Evolutionary conservation across 441 rosid genomes (phyloP).

Genomic region (California macrophylla): DNA sequence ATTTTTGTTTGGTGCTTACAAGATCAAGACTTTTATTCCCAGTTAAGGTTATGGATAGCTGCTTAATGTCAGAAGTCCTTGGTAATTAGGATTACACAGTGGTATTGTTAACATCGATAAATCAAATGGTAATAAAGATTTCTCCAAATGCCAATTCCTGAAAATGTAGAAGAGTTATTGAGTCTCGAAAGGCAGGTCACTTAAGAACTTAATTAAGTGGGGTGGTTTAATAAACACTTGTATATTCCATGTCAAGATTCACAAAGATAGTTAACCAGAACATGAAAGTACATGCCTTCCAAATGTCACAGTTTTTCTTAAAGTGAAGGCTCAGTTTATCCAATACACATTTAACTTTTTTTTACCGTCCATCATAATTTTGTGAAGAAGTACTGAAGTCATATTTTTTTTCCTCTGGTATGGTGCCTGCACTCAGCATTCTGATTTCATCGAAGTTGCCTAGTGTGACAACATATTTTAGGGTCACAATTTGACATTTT

Average conservation of each 20-base stretch:
- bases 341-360: neutral
- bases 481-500: neutral
- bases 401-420: neutral
- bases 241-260: too few species aligned
- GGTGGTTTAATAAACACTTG: too few species aligned
- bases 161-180: neutral
- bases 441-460: neutral
- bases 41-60: too few species aligned
- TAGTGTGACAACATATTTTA: neutral
- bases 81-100: too few species aligned
- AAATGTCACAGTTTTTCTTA: neutral
- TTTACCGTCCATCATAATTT: neutral
- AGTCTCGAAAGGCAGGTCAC: neutral
- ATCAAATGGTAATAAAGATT: neutral
- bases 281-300: neutral
- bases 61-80: too few species aligned
- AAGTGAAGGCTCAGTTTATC: neutral
- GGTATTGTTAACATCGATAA: neutral
- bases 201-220: neutral
- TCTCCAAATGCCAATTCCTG: neutral
- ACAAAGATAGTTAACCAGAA: neutral
- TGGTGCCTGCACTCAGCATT: neutral
- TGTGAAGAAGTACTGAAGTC: neutral
- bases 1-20: too few species aligned
- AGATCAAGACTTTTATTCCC: too few species aligned